Base-by-base conservation (phyloP, 176 grass and related monocot genomes). In the Dendrocalamus sinicus region DNA sequence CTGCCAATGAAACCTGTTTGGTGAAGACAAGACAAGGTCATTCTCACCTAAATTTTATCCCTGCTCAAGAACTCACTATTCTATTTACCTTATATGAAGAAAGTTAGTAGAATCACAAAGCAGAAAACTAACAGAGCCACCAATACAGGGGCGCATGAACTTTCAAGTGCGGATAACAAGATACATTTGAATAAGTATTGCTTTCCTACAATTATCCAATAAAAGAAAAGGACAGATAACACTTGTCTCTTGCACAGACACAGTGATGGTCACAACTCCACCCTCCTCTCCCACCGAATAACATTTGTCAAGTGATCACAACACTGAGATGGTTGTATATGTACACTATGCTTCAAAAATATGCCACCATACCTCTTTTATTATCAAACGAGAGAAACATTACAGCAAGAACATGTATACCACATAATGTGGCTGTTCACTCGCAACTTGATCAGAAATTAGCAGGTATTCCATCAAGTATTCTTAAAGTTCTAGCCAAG, bases 1-100 rank as follows among this genome's bases (percentile, higher is more conserved):
- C 90, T 0, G 48, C 84, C 62, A 89, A 9, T 4, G 86, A 39
- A 72, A 70, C 91, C 93, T 92, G 84, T 68, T 88, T 82, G 60
- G 61, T 74, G 37, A 70, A 85, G 30, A 73, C 19, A 70, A 85
- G 30, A 73, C 19, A 85, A 83, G 12, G 67, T 43, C 9, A 59
- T 54, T 53, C 9, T 46, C 22, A 78, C 61, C 1, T 24, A 50
- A 44, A 86, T 67, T 35, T 23, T 14, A 66, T 66, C 16, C 41
- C 20, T 83, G 24, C 55, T 73, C 52, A 86, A 22, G 10, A 76
- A 73, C 6, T 55, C 7, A n/a, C 50, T 32, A 43, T 50, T 85
- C 53, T 69, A 47, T 76, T 69, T 54, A 85, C 61, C 30, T 45
- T 76, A 16, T 22, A 54, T 6, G 15, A 75, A 39, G 72, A 81